Evolutionary conservation across 495 filamentous ascomycete species (phyloP), one percentile per base, ranked within the genome.

Genomic region (Penicillium bialowiezense): DNA sequence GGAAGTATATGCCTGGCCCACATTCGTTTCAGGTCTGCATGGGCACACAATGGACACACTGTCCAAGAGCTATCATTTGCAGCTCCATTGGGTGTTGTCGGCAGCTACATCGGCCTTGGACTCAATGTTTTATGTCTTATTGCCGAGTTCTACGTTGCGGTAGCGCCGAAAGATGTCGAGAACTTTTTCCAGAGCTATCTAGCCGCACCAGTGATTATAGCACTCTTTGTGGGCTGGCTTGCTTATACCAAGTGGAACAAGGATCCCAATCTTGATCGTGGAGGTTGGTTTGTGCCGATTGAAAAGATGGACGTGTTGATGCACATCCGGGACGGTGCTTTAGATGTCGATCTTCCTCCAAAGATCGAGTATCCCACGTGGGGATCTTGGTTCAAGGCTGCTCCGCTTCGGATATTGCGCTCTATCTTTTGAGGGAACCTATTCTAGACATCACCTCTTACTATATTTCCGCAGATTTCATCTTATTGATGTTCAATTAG

Each of bases 1-100:
- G 84, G 80, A 13, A 82, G 81, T 40, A 85, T 89, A 64, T 85
- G 80, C 65, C 58, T 87, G 12, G 77, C 85, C 2, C 87, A 90
- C 57, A 88, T 91, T 59, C 81, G 87, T 20, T 89, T 90, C 79
- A 81, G 87, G 15, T 61, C 65, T 15, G 87, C 70, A 50, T 80
- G 77, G 79, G 57, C 54, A 23, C 49, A 62, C 64, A 67, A 82
- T 36, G 84, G 83, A 23, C 79, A 76, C 50, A 68, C 68, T n/a
- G 50, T 86, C 0, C 82, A 87, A 23, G 87, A 91, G 63, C 77
- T 93, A 19, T 83, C 86, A 1, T 93, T 82, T 70, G 64, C 73
- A 48, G 81, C 88, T 10, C 60, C 78, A 14, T 76, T 79, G 35
- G 89, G 89, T 43, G 72, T 89, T 6, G 78, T 69, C 26, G 88